Evolutionary conservation across 1,284 basidiomycete species (phyloP).

Genomic region (Leccinum ponderosum): DNA sequence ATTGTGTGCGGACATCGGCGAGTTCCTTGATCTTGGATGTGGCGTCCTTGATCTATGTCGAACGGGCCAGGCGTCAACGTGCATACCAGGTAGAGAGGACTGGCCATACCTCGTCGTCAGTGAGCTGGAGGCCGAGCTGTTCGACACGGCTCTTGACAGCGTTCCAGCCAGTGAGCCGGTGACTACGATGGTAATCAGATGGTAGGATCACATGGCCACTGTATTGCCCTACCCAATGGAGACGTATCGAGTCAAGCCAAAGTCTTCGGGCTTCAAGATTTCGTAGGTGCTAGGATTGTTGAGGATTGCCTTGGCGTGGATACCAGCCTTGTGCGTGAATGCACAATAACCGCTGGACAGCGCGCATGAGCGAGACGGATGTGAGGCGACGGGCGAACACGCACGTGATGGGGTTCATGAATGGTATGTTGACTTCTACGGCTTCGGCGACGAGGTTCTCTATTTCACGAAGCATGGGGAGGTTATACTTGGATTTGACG

Average conservation of each 20-base stretch:
- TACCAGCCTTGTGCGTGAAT: slow-evolving; percentile 99
- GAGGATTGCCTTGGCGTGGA: slow-evolving; percentile 99
- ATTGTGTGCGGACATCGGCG: slow-evolving; percentile 96
- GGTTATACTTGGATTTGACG: slow-evolving; percentile 99
- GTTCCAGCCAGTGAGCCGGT: slow-evolving; percentile 97
- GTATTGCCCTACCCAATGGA: slow-evolving; percentile 79
- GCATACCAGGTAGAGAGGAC: neutral
- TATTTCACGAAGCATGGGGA: slow-evolving; percentile 95
- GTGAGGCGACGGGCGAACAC: slow-evolving; percentile 2
- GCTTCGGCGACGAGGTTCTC: slow-evolving; percentile 99
- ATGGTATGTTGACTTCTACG: slow-evolving; percentile 97
- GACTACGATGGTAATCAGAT: slow-evolving; percentile 43
- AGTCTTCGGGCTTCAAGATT: slow-evolving; percentile 97
- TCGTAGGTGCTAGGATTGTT: slow-evolving; percentile 99
- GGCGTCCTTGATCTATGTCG: slow-evolving; percentile 85
- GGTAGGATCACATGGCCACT: neutral
- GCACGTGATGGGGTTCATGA: slow-evolving; percentile 93
- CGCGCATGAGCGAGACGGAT: slow-evolving; percentile 5
- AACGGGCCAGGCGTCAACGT: neutral
- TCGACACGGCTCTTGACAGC: slow-evolving; percentile 99
- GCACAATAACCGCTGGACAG: slow-evolving; percentile 88
- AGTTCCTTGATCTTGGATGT: slow-evolving; percentile 99
- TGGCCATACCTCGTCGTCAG: slow-evolving; percentile 75
- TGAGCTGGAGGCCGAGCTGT: slow-evolving; percentile 86
- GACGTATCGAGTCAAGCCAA: slow-evolving; percentile 96